Base-by-base conservation (phyloP, 768 basidiomycete species). In the Pleurotus citrinopileatus region DNA sequence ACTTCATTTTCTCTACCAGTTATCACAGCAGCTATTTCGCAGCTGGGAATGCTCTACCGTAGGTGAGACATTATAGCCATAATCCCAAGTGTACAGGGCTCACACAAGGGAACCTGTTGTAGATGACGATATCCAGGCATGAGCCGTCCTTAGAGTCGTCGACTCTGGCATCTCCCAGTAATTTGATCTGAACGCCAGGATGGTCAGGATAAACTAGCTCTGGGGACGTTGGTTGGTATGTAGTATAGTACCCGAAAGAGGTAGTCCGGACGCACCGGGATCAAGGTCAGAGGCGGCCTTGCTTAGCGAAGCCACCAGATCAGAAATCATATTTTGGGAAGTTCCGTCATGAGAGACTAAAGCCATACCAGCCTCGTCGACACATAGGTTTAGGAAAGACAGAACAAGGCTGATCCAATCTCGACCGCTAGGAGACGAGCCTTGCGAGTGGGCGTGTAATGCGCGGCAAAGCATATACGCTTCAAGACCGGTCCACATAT, bases 361-460 rank as follows among this genome's bases (percentile, higher is more conserved):
- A 46, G 84, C 82, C 40, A 69, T 68, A 3, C 75, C 80, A 34
- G 69, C 61, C 59, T 80, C 80, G 26, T 82, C 83, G 15, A 83
- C 78, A 55, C 81, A 86, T 10, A 82, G 79, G 62, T 82, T 84
- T 38, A 97, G 74, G 66, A 89, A 94, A 3, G 89, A 81, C 26
- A 94, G 73, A 4, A 89, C 75, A 13, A 87, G 78, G 57, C 89
- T 83, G 19, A 91, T 79, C 92, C 92, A 95, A 63, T 94, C 91
- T 19, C 75, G 73, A 59, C 91, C 87, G 54, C 74, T 82, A 4
- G 78, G 70, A 60, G 80, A 83, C 12, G 76, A 68, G n/a, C 87
- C 68, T 19, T 74, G 64, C 1, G 70, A 66, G 61, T 94, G 86
- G 0, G 85, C 82, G 57, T 86, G 81, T 34, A 95, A 71, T 1